Evolutionary conservation across 495 filamentous ascomycete genomes (phyloP).

Genomic region (Trichoderma gamsii): DNA sequence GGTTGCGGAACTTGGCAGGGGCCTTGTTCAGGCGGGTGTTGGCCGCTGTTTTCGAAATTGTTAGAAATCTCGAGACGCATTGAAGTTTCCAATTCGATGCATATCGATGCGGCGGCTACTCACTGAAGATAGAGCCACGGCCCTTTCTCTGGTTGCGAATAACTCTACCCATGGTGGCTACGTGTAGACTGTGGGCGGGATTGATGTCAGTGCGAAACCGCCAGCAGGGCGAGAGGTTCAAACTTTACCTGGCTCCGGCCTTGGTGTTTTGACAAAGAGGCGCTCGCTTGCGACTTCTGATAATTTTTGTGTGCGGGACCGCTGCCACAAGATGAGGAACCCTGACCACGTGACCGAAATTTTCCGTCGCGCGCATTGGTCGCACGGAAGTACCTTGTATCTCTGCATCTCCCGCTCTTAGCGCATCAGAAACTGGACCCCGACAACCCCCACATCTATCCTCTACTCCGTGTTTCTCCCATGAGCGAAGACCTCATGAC

Average conservation of each 20-base stretch:
- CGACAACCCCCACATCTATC: not conserved
- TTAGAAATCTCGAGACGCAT: conserved; percentile 13
- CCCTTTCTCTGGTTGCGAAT: conserved; percentile 99
- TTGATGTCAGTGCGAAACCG: conserved; percentile 14
- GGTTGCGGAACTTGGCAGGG: conserved; percentile 81
- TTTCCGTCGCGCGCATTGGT: not conserved
- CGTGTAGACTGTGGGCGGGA: conserved; percentile 11
- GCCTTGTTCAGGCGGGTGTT: conserved; percentile 18
- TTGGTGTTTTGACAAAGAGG: conserved; percentile 17
- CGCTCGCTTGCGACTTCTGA: conserved; percentile 5
- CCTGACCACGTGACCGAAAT: conserved; percentile 17
- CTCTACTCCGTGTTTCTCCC: not conserved
- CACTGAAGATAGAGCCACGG: conserved; percentile 97
- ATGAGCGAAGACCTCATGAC: conserved; percentile 3
- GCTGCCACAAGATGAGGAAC: conserved; percentile 4
- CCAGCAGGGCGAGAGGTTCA: conserved; percentile 5
- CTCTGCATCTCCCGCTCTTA: not conserved
- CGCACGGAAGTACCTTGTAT: not conserved
- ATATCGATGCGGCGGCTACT: conserved; percentile 30
- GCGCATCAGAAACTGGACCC: not conserved
- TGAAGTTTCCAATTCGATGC: not conserved
- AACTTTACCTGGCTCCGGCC: conserved; percentile 15
- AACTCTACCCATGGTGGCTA: conserved; percentile 43
- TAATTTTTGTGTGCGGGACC: conserved; percentile 18
- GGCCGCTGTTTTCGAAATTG: conserved; percentile 13